Evolutionary conservation across 345 rosid genomes (phyloP), one percentile per base, ranked within the genome.

Genomic region (Eucalyptus rudis): DNA sequence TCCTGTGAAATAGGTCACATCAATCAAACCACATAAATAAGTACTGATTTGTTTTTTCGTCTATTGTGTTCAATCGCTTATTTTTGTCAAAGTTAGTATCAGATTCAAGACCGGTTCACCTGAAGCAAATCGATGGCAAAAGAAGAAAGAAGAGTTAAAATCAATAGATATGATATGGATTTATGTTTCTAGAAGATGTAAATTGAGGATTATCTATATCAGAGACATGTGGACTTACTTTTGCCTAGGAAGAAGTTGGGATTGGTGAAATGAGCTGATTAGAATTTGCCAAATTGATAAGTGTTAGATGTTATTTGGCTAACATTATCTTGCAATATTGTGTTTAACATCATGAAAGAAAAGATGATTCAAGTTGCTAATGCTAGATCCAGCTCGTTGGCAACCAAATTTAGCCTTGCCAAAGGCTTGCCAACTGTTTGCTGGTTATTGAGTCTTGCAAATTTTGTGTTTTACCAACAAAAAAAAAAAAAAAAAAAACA

Each of bases 71-170:
- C 2, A 2, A 66, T 1, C 12, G 0, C 22, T 66, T 66, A 2
- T 31, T 66, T 66, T 66, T 3, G 0, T 1, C 79, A 8, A 31
- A 68, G 20, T 68, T 68, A 31, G 24, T 68, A 33, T 3, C 4
- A 17, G 0, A 68, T 20, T 68, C 0, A 2, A 8, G 13, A 24
- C 19, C 1, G 0, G 2, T 33, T 68, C 4, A 66, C 22, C 33
- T 33, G 7, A 68, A 68, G 2, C 7, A 9, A 33, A 68, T 68
- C 1, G 4, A 68, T 68, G 80, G 24, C 44, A 17, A 68, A 10
- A 8, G 7, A 66, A 66, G 6, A 66, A 66, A 66, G 11, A 36
- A 68, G 10, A 17, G 24, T 16, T 17, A 33, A 17, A 68, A 68
- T 33, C 44, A 16, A 33, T 20, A 16, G 2, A 9, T 9, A 33